Base-by-base conservation (phyloP, 805 yeast genomes). In the Debaryomyces tyrocola region DNA sequence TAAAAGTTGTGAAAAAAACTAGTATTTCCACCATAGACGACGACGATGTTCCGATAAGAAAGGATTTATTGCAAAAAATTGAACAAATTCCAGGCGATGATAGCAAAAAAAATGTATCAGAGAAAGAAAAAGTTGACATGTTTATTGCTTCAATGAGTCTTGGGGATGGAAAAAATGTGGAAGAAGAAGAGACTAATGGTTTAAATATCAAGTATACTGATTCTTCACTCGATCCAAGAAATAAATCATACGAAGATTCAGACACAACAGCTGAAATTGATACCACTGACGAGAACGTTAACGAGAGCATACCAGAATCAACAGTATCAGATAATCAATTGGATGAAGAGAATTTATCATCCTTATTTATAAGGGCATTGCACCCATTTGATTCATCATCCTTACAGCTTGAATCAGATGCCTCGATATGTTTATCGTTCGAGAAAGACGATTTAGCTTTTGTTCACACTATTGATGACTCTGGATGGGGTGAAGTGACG, bases 401-500 rank as follows among this genome's bases (percentile, higher is more conserved):
- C 0, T 64, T 86, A 38, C 86, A 85, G 51, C 74, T 84, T 9
- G 77, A 77, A 40, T 79, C 83, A 21, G 92, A 86, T 59, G 78
- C 84, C 6, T 78, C 88, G 0, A 83, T 87, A 36, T 87, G 95
- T 61, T 69, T 87, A 7, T 83, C 90, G 0, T 87, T 87, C 60
- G 78, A 79, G 18, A 80, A 79, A 51, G 78, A 80, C 51, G 94
- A 85, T 55, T 67, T 84, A 41, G 91, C 89, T 15, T 87, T 86
- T 63, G 87, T 87, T 4, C 90, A 86, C 57, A 79, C 87, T 6
- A 79, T 86, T 18, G 94, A 87, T 61, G 84, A 84, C 45, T 83
- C 90, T 17, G 95, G 94, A 0, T 87, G 95, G 95, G 92, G 91
- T 49, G 95, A 87, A 62, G 94, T 87, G 2, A 87, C 91, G 0